Evolutionary conservation across 192 early-diverging fungal species (phyloP).

Genomic region (Dimargaris cristalligena): DNA sequence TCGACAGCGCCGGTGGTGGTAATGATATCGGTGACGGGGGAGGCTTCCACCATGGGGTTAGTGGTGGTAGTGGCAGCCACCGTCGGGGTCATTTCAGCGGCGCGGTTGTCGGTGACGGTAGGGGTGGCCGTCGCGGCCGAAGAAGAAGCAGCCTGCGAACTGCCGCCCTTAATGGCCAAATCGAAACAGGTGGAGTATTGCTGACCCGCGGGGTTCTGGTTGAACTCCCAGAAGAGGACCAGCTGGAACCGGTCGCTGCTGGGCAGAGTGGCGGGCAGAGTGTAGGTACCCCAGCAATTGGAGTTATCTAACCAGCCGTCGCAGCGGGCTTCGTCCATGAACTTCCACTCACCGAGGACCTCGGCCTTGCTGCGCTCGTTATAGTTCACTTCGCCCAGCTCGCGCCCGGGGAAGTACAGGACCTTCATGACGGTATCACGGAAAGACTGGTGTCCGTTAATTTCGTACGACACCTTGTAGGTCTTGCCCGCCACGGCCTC

Average conservation of each 20-base stretch:
- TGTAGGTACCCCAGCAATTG: slow-evolving; percentile 31
- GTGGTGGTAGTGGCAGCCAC: neutral
- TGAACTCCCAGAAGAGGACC: slow-evolving; percentile 46
- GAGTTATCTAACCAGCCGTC: slow-evolving; percentile 22
- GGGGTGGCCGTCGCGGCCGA: too few relatives aligned
- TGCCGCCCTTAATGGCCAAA: too few relatives aligned
- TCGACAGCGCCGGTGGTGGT: neutral
- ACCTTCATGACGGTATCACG: slow-evolving; percentile 22
- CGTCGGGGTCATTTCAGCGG: neutral
- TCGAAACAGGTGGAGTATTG: slow-evolving; percentile 50
- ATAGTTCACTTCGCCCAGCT: slow-evolving; percentile 18
- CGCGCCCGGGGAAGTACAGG: slow-evolving; percentile 18
- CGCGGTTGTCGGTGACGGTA: neutral
- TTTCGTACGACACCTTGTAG: slow-evolving; percentile 31
- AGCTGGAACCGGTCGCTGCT: slow-evolving; percentile 33
- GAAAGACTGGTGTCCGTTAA: slow-evolving; percentile 37
- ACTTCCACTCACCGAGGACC: slow-evolving; percentile 24
- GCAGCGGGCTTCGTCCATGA: slow-evolving; percentile 29
- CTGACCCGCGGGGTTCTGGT: slow-evolving; percentile 36
- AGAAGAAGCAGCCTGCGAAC: too few relatives aligned
- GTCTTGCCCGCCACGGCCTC: slow-evolving; percentile 29
- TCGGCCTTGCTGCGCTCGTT: slow-evolving; percentile 16
- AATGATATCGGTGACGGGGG: too few relatives aligned
- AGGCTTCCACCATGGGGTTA: neutral
- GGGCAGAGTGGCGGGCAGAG: slow-evolving; percentile 26